Evolutionary conservation across 2,329 filamentous ascomycete genomes (phyloP).

Genomic region (Colletotrichum endophyticum): DNA sequence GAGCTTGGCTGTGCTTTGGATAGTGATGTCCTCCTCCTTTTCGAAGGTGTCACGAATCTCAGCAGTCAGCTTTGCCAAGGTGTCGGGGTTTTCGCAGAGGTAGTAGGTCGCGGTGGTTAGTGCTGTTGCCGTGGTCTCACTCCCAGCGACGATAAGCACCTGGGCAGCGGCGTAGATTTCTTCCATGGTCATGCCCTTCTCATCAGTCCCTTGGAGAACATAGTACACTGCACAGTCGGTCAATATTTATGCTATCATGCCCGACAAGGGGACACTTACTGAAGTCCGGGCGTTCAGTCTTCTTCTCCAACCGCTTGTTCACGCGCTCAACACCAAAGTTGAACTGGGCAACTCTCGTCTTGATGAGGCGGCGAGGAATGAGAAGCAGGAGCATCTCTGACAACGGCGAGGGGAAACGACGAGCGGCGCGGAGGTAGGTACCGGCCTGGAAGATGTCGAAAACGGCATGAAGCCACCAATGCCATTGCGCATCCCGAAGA

Average conservation of each 20-base stretch:
- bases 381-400: conserved; percentile 10
- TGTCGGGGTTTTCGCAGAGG: conserved; percentile 33
- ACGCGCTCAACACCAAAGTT: conserved; percentile 13
- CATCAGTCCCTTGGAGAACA: conserved; percentile 4
- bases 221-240: not conserved
- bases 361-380: conserved; percentile 10
- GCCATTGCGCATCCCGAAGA: conserved; percentile 25
- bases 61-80: conserved; percentile 32
- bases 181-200: conserved; percentile 5
- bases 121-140: conserved; percentile 37
- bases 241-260: not conserved
- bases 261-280: not conserved
- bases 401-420: conserved; percentile 5
- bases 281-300: conserved; percentile 5
- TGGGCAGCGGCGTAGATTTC: conserved; percentile 15
- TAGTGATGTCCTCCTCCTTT: conserved; percentile 38
- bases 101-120: conserved; percentile 30
- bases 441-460: conserved; percentile 24
- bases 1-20: conserved; percentile 32
- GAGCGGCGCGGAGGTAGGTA: conserved; percentile 12
- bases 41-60: conserved; percentile 42
- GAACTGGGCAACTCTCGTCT: conserved; percentile 12
- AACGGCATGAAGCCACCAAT: conserved; percentile 30
- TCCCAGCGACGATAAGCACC: conserved; percentile 33
- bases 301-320: not conserved